Percentiles rank a stretch among this genome's conserved stretches.
Evolutionary conservation across 2,329 filamentous ascomycete genomes (phyloP).

Genomic region (Emmonsiellopsis sp.): DNA sequence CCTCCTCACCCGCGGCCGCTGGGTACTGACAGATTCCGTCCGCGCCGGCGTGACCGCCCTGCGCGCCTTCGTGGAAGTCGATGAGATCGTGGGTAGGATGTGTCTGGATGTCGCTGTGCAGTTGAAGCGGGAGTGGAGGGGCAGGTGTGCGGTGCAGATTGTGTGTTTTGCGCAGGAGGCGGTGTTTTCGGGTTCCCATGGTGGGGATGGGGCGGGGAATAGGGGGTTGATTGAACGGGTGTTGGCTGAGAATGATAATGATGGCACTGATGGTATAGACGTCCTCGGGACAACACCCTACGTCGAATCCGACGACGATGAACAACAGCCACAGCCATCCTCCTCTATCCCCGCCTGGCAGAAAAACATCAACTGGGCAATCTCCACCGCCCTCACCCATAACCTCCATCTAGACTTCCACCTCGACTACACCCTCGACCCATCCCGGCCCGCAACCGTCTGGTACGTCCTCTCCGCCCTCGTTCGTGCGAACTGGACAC

Average conservation of each 20-base stretch:
- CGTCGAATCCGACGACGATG: slow-evolving; percentile 45
- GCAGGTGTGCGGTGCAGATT: slow-evolving; percentile 53
- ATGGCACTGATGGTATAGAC: slow-evolving; percentile 36
- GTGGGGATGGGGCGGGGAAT: slow-evolving; percentile 44
- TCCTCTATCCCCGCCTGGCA: slow-evolving; percentile 38
- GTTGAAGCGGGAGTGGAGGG: slow-evolving; percentile 47
- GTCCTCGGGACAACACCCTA: slow-evolving; percentile 62
- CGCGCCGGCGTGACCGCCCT: slow-evolving; percentile 58
- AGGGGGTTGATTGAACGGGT: slow-evolving; percentile 42
- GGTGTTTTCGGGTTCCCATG: slow-evolving; percentile 43
- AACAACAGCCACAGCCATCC: no score
- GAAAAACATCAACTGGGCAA: slow-evolving; percentile 55
- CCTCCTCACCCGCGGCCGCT: slow-evolving; percentile 54
- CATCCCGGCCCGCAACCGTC: slow-evolving; percentile 41
- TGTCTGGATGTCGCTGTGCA: slow-evolving; percentile 50
- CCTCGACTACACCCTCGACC: slow-evolving; percentile 59
- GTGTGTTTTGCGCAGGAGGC: slow-evolving; percentile 64
- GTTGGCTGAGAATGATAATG: slow-evolving; percentile 13
- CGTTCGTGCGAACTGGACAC: slow-evolving; percentile 42
- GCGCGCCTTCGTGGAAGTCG: slow-evolving; percentile 64
- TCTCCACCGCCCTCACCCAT: slow-evolving; percentile 43
- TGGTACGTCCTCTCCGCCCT: slow-evolving; percentile 48
- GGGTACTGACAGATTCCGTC: slow-evolving; percentile 58
- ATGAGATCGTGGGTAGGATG: slow-evolving; percentile 50
- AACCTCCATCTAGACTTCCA: slow-evolving; percentile 59